Evolutionary conservation across 495 filamentous ascomycete species (phyloP), one percentile per base, ranked within the genome.

Genomic region (Tuber melanosporum): DNA sequence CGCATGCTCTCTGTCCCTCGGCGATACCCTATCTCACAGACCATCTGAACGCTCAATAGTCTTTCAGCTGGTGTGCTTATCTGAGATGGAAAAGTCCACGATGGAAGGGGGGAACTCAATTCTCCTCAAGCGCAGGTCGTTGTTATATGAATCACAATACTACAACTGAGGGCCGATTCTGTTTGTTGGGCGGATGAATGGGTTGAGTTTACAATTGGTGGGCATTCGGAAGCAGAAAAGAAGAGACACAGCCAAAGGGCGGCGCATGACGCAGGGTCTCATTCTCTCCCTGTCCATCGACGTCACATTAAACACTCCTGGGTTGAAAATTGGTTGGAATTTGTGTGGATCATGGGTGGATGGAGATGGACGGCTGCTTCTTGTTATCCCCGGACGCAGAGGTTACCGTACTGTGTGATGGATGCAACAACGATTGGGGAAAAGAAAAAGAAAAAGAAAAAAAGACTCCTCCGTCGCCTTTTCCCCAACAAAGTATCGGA

Each of bases 191-290:
- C 26, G 57, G 57, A 66, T 66, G 57, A 66, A 66, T 66, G 26
- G 57, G n/a, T 66, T 66, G 57, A 17, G 57, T 2, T 66, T 15
- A 32, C 12, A 32, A 66, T 66, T 26, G 57, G 57, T 66, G 57
- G n/a, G 57, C 57, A 5, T 12, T 32, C 57, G 12, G 26, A 17
- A 32, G 57, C 57, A 32, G 4, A 10, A 52, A n/a, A 17, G 20
- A 7, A 49, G 20, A 26, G 49, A 57, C 22, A 57, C 9, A 57
- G 49, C 22, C 49, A 57, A 66, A 66, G 14, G 26, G 57, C 57
- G 57, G 57, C 57, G 57, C 57, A 66, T 66, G 57, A 66, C 57
- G 57, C 57, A 32, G 57, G 57, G 57, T 66, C 57, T 66, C 26
- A 66, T 10, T 66, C 10, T 32, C 9, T 1, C 57, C 26, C 57